Percentiles rank a stretch among this genome's conserved stretches.
Conservation (phyloP, 2,329 filamentous ascomycete genomes). For the Paracorniculantispora psalliotae region DNA sequence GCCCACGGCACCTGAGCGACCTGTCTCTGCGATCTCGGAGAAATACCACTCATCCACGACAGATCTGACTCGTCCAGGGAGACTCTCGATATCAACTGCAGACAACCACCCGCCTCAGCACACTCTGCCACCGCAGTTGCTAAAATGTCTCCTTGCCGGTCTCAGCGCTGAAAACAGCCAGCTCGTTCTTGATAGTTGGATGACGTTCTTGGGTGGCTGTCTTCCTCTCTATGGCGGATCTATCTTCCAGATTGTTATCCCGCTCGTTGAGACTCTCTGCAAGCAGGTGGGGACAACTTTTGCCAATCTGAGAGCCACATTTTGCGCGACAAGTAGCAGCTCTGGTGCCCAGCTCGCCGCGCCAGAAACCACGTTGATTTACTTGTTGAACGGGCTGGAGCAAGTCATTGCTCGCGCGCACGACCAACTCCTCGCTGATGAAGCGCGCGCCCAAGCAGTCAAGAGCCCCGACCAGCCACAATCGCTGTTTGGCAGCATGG, state of each 20-base stretch:
- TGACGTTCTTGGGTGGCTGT: conserved; percentile 76
- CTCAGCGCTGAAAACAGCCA: conserved; percentile 71
- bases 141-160: conserved; percentile 79
- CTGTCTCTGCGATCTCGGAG: conserved; percentile 42
- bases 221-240: conserved; percentile 77
- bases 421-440: conserved; percentile 72
- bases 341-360: conserved; percentile 22
- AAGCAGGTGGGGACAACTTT: conserved; percentile 71
- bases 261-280: conserved; percentile 85
- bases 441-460: conserved; percentile 59
- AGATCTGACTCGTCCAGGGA: conserved; percentile 37
- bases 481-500: conserved; percentile 90
- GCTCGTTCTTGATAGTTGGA: conserved; percentile 84
- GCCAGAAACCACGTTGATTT: conserved; percentile 71
- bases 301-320: conserved; percentile 61
- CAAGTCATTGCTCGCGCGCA: conserved; percentile 84
- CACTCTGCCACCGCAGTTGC: conserved; percentile 63
- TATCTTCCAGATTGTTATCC: conserved; percentile 87
- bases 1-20: conserved; percentile 32
- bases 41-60: conserved; percentile 37
- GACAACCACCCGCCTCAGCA: conserved; percentile 22
- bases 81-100: conserved; percentile 31
- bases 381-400: conserved; percentile 89
- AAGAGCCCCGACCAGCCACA: conserved; percentile 81
- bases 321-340: conserved; percentile 34